Percentiles rank a stretch among this genome's conserved stretches.
Conservation (phyloP, 1,284 basidiomycete genomes). For the Boletus semigastroideus region DNA sequence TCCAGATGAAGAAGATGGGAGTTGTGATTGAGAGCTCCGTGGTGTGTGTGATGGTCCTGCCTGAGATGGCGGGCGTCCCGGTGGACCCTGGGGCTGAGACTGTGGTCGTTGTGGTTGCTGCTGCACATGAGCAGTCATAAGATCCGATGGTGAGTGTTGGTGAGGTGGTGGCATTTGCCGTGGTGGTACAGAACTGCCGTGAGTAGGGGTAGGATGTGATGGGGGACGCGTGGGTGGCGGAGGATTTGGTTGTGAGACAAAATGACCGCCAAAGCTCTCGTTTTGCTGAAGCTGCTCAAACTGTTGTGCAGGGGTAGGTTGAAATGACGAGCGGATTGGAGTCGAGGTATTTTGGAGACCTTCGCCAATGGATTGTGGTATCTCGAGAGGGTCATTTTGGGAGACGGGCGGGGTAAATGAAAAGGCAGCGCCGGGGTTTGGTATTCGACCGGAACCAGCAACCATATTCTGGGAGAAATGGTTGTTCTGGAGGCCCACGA, state of each 20-base stretch:
- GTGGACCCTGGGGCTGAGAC: slow-evolving; percentile 46
- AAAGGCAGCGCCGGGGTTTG: slow-evolving; percentile 35
- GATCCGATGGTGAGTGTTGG: slow-evolving; percentile 44
- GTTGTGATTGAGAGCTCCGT: slow-evolving; percentile 33
- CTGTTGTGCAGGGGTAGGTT: slow-evolving; percentile 59
- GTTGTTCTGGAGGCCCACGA: slow-evolving; percentile 42
- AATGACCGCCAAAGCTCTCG: slow-evolving; percentile 35
- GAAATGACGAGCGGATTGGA: slow-evolving; percentile 43
- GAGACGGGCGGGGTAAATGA: slow-evolving; percentile 43
- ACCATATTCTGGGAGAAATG: slow-evolving; percentile 42
- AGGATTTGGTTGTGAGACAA: slow-evolving; percentile 33
- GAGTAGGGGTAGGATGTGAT: slow-evolving; percentile 39
- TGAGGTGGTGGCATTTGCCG: slow-evolving; percentile 37
- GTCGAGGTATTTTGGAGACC: slow-evolving; percentile 39
- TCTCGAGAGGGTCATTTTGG: slow-evolving; percentile 38
- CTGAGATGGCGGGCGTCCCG: slow-evolving; percentile 38
- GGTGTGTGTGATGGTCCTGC: slow-evolving; percentile 38
- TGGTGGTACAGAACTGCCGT: slow-evolving; percentile 31
- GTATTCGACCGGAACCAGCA: slow-evolving; percentile 38
- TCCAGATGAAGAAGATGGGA: slow-evolving; percentile 34
- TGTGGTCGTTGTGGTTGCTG: slow-evolving; percentile 48
- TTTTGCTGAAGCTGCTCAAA: slow-evolving; percentile 50
- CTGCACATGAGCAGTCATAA: slow-evolving; percentile 36
- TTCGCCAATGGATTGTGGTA: slow-evolving; percentile 43
- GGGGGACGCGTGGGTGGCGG: slow-evolving; percentile 45